Evolutionary conservation across 495 filamentous ascomycete species (phyloP), one percentile per base, ranked within the genome.

Genomic region (Bombardia bombarda): DNA sequence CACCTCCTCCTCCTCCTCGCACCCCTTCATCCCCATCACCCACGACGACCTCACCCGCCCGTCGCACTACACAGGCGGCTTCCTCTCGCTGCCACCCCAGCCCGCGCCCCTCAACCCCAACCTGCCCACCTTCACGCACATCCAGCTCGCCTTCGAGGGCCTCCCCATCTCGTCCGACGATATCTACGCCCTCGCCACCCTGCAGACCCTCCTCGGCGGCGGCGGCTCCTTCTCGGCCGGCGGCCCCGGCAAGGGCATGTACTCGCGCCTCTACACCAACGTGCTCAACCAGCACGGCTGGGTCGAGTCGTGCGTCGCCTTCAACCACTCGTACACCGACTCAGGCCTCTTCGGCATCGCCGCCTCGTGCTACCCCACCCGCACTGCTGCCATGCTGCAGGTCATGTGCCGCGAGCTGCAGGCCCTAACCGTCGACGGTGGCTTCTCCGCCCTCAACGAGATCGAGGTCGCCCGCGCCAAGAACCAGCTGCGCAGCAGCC

Each of bases 231-330:
- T 99, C 69, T 89, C 83, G n/a, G 92, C 92, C 31, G 92, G 92
- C 50, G 92, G 92, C 2, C 92, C 92, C 16, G 92, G 92, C 36
- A 99, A 99, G 69, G 92, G 92, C 46, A 97, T 98, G 92, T 97
- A 95, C 69, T 90, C 86, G 14, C 84, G 93, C 5, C 77, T 97
- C 22, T 98, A 95, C 70, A 97, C 88, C 45, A 93, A 96, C 62
- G 90, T 96, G 8, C 79, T 98, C 36, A 98, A 98, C 70, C 92
- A 96, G 62, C 77, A 95, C 67, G 87, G 83, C 38, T 97, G 89
- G 89, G 86, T 98, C 9, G 92, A 98, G 63, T 87, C 78, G 47
- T 95, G 90, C 60, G 77, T 95, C 31, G 82, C 90, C 22, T 95
- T 97, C 75, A 97, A 97, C 67, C 88, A 98, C 65, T 84, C 84